phyloP scores from a whole-genome alignment of 73 alveolate genomes.

The Diophrys appendiculata region DNA sequence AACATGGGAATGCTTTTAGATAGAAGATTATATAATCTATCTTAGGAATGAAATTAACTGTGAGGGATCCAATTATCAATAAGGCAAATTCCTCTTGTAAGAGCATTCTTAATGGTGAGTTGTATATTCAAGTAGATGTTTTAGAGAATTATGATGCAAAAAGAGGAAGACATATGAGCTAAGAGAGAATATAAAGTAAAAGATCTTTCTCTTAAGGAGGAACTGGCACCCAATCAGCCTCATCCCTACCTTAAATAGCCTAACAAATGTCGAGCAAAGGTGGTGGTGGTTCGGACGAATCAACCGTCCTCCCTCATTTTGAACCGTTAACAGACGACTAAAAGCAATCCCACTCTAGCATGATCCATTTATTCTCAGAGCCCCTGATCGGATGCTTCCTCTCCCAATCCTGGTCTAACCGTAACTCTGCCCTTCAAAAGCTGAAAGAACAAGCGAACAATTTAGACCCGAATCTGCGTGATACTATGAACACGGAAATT shows the following conservation, averaged over 20 bases:
- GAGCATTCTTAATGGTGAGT: conserved; percentile 12
- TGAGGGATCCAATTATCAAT: conserved; percentile 46
- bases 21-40: conserved; percentile 14
- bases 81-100: conserved; percentile 26
- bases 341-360: background rate
- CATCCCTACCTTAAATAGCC: too few relatives aligned
- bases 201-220: too few relatives aligned
- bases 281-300: background rate
- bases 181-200: background rate
- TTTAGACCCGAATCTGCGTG: conserved; percentile 41
- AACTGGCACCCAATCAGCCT: too few relatives aligned
- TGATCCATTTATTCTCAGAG: conserved; percentile 21
- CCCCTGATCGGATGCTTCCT: conserved; percentile 35
- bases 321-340: conserved; percentile 42
- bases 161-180: background rate
- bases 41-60: conserved; percentile 9
- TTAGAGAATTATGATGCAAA: too few relatives aligned
- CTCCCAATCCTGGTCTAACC: conserved; percentile 41
- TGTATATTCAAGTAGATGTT: background rate
- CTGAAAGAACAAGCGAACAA: conserved; percentile 31
- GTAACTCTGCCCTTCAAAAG: conserved; percentile 32
- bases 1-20: conserved; percentile 36
- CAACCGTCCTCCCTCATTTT: conserved; percentile 34
- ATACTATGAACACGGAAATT: conserved; percentile 40
- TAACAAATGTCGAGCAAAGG: too few relatives aligned